These are phyloP conservation scores for Smithsoniella earleae DNA, from an alignment of 163 green algal species.

Conservation along the genomic window DNA sequence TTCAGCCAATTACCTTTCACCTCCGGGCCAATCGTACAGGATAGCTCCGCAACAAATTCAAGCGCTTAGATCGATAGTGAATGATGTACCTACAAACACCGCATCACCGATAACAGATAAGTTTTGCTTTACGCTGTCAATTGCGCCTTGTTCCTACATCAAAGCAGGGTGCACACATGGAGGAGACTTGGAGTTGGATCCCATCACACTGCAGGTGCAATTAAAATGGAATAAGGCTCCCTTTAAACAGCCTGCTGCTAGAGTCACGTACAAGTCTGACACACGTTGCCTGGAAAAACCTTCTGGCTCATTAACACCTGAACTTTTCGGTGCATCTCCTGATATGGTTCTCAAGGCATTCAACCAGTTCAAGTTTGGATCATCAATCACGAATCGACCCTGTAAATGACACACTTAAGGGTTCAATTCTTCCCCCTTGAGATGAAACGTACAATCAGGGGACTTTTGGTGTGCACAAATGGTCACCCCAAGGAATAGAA, in stretches of 20 bases:
- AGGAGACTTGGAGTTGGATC: background rate
- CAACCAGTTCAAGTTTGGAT: slow-evolving; percentile 2
- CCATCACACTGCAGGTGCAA: slow-evolving; percentile 1
- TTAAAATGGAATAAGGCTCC: slow-evolving; percentile 21
- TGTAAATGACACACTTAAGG: background rate
- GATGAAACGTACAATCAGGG: no score
- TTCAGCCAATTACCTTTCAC: background rate
- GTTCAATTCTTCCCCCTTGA: no score
- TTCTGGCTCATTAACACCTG: background rate
- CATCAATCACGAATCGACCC: slow-evolving; percentile 20
- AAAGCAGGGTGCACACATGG: slow-evolving; percentile 22
- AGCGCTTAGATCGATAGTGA: background rate
- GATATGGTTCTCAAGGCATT: background rate
- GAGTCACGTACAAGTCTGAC: slow-evolving; percentile 13
- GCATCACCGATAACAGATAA: background rate
- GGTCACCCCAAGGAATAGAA: no score
- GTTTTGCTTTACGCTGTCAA: no score
- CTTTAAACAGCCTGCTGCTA: slow-evolving; percentile 17
- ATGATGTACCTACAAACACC: background rate
- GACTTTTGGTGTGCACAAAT: no score
- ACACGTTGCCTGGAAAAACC: slow-evolving; percentile 14
- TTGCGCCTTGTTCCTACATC: background rate
- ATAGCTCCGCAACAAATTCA: background rate
- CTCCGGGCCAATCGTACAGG: background rate
- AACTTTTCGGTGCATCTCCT: background rate